Evolutionary conservation across 805 yeast species (phyloP).

Genomic region (Starmerella floris): DNA sequence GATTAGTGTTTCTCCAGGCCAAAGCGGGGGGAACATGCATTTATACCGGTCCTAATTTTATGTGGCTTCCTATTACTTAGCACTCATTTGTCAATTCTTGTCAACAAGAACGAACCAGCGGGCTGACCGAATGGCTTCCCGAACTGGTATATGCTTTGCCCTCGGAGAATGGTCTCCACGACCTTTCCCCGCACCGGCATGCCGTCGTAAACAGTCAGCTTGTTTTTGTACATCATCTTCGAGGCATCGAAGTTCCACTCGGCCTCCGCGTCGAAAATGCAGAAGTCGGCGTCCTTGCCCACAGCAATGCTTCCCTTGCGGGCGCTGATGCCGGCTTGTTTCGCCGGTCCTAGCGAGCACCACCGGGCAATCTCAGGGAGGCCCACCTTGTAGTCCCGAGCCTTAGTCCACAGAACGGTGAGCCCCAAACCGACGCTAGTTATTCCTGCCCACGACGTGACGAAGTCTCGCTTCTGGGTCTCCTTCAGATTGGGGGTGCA

Average conservation of each 20-base stretch:
- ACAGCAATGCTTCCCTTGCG: constrained; percentile 56
- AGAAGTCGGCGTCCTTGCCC: constrained; percentile 83
- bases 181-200: constrained; percentile 56
- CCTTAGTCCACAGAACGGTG: constrained; percentile 63
- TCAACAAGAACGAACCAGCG: constrained; percentile 16
- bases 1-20: no score
- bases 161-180: constrained; percentile 67
- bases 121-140: constrained; percentile 17
- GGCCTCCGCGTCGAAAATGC: constrained; percentile 58
- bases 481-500: constrained; percentile 87
- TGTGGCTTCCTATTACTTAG: neutral
- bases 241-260: constrained; percentile 32
- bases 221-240: constrained; percentile 56
- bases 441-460: constrained; percentile 94
- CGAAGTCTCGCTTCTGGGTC: constrained; percentile 69
- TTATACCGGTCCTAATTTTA: no score
- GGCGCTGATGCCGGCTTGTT: constrained; percentile 64
- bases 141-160: constrained; percentile 45
- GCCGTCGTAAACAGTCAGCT: constrained; percentile 78
- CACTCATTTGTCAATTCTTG: constrained; percentile 6
- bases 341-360: constrained; percentile 75
- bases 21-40: no score
- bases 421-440: constrained; percentile 86
- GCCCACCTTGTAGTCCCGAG: constrained; percentile 34
- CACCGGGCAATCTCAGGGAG: constrained; percentile 57